A percentile compares a stretch with the other conserved stretches of the same genome.
These are phyloP conservation scores for Phytophthora sansomeana DNA, from an alignment of 352 stramenopile species.

Conservation along the genomic window DNA sequence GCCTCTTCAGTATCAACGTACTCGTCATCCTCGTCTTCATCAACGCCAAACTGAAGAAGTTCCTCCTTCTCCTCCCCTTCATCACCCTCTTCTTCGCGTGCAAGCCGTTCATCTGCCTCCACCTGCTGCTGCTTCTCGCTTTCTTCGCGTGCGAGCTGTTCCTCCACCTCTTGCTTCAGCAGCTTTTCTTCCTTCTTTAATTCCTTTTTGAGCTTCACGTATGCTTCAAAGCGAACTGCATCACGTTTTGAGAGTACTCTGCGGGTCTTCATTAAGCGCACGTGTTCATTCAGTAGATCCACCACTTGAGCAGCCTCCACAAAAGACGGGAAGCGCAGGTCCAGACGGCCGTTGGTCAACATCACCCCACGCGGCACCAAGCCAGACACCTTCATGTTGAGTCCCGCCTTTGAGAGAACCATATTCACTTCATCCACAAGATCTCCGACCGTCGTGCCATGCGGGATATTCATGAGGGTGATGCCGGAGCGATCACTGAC, in stretches of 20 bases:
- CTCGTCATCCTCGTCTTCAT: constrained; percentile 34
- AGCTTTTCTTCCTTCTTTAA: constrained; percentile 28
- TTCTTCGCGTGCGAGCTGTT: background rate
- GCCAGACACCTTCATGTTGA: constrained; percentile 61
- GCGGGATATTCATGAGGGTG: constrained; percentile 82
- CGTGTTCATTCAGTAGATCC: constrained; percentile 64
- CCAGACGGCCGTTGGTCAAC: constrained; percentile 78
- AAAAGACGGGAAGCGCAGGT: constrained; percentile 79
- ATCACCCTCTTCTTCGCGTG: constrained; percentile 39
- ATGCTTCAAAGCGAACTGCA: constrained; percentile 44
- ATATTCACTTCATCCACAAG: constrained; percentile 70
- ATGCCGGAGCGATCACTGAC: constrained; percentile 60
- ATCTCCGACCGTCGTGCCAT: constrained; percentile 68
- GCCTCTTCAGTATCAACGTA: constrained; percentile 40
- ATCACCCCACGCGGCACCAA: constrained; percentile 69
- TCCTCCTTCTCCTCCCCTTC: constrained; percentile 39
- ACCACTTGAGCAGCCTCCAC: constrained; percentile 78
- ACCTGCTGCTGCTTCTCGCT: background rate
- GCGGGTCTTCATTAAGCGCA: constrained; percentile 62
- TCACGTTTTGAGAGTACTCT: constrained; percentile 57
- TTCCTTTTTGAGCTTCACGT: constrained; percentile 53
- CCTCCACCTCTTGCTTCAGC: constrained; percentile 18
- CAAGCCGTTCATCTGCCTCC: constrained; percentile 18
- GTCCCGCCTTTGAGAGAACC: constrained; percentile 53
- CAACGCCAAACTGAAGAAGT: constrained; percentile 28